These are phyloP conservation scores for Cylindrotheca fusiformis DNA, from an alignment of 108 stramenopile species.

Conservation along the genomic window DNA sequence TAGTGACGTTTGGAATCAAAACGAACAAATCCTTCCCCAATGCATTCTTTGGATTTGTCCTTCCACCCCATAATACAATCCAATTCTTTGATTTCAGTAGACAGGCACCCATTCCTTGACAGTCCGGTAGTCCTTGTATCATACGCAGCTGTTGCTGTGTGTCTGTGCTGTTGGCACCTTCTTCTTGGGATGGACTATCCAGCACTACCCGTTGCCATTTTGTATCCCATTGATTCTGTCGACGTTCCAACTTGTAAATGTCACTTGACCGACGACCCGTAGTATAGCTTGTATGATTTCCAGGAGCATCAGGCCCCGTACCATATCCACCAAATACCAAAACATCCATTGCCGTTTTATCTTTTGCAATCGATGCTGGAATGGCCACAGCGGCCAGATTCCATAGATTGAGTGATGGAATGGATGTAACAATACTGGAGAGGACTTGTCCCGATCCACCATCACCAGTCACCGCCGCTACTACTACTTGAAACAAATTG, in stretches of 20 bases:
- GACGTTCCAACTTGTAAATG: conserved; percentile 21
- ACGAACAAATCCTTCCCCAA: conserved; percentile 7
- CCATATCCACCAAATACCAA: conserved; percentile 81
- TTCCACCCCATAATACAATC: conserved; percentile 45
- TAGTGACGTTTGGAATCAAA: conserved; percentile 7
- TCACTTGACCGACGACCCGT: conserved; percentile 15
- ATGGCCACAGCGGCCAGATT: conserved; percentile 44
- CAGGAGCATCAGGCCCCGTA: conserved; percentile 43
- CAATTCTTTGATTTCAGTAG: not conserved
- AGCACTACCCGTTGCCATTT: no score
- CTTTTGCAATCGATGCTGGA: not conserved
- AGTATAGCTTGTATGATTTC: not conserved
- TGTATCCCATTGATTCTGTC: no score
- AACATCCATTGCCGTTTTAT: conserved; percentile 11
- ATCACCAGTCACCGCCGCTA: no score
- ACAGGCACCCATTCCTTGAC: conserved; percentile 29
- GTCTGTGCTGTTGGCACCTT: not conserved
- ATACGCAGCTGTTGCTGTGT: not conserved
- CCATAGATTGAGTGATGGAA: conserved; percentile 72
- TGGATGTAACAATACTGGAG: not conserved
- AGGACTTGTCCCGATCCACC: conserved; percentile 8
- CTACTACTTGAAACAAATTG: conserved; percentile 43
- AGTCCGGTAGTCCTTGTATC: conserved; percentile 10
- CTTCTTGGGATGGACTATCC: no score
- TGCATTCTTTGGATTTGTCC: conserved; percentile 36